A percentile compares a stretch with the other conserved stretches of the same genome.
These are phyloP conservation scores for Candida dajiaensis DNA, from an alignment of 805 yeast species.

Conservation along the genomic window DNA sequence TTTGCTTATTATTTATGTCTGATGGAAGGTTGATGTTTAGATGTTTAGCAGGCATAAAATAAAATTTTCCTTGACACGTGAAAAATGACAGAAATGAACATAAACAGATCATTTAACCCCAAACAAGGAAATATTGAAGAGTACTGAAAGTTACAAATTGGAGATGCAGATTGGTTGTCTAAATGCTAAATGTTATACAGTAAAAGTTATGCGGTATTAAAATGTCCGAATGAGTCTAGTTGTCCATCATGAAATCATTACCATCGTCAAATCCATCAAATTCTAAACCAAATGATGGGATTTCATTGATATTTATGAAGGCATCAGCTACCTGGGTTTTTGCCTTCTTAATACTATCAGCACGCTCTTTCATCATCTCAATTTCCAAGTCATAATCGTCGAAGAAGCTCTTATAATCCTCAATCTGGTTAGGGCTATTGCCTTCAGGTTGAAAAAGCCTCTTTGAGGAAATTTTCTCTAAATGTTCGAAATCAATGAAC, in stretches of 20 bases:
- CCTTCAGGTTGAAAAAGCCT: neutral
- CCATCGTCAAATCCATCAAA: conserved; percentile 10
- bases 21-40: neutral
- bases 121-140: too few relatives aligned
- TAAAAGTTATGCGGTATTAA: neutral
- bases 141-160: too few relatives aligned
- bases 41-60: too few relatives aligned
- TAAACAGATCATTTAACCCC: too few relatives aligned
- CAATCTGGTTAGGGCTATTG: neutral
- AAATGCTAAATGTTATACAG: too few relatives aligned
- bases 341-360: neutral
- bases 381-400: conserved; percentile 3
- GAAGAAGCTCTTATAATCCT: neutral
- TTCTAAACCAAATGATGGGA: conserved; percentile 7
- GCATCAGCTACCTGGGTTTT: neutral
- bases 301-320: conserved; percentile 5
- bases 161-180: too few relatives aligned
- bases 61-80: neutral
- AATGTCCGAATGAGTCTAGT: neutral
- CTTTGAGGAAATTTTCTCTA: conserved; percentile 6
- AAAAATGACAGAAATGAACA: neutral
- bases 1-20: neutral
- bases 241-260: neutral
- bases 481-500: neutral
- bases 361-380: conserved; percentile 1